Conservation (phyloP, 805 yeast genomes). For the Candida takata region DNA sequence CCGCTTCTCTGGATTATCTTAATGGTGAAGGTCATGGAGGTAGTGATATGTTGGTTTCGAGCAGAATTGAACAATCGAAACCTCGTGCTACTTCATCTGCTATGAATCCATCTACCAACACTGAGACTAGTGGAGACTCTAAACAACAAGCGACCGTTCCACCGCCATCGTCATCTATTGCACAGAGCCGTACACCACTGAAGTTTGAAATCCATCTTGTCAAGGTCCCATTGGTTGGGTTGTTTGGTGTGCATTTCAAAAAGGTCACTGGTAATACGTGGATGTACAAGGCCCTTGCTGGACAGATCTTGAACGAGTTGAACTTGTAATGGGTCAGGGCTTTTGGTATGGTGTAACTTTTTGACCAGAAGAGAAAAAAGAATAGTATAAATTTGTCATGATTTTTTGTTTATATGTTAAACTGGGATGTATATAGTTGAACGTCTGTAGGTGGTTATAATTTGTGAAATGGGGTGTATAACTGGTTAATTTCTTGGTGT, state of each 20-base stretch:
- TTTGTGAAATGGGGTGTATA: too few species aligned
- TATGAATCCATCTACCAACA: background rate
- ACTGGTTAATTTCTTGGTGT: too few species aligned
- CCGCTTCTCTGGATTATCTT: constrained; percentile 55
- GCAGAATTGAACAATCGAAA: constrained; percentile 45
- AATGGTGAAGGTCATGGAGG: constrained; percentile 41
- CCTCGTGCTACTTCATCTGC: constrained; percentile 4
- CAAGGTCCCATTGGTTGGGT: constrained; percentile 81
- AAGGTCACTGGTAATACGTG: constrained; percentile 90
- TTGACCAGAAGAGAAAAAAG: too few species aligned
- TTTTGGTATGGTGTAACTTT: too few species aligned
- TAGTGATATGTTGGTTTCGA: constrained; percentile 49
- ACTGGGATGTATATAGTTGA: too few species aligned
- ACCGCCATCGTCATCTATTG: constrained; percentile 1
- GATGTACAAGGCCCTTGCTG: constrained; percentile 88
- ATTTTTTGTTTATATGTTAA: too few species aligned
- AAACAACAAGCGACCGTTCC: background rate
- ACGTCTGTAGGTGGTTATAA: too few species aligned
- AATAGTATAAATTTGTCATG: too few species aligned
- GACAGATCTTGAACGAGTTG: constrained; percentile 52
- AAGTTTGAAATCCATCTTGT: constrained; percentile 89
- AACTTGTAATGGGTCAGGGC: too few species aligned
- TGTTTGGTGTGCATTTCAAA: constrained; percentile 93
- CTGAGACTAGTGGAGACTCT: constrained; percentile 4
- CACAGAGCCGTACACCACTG: constrained; percentile 50